Percentiles rank a stretch among this genome's conserved stretches.
These are phyloP conservation scores for Trichoderma lentiforme DNA, from an alignment of 2,329 filamentous ascomycete genomes.

Conservation along the genomic window DNA sequence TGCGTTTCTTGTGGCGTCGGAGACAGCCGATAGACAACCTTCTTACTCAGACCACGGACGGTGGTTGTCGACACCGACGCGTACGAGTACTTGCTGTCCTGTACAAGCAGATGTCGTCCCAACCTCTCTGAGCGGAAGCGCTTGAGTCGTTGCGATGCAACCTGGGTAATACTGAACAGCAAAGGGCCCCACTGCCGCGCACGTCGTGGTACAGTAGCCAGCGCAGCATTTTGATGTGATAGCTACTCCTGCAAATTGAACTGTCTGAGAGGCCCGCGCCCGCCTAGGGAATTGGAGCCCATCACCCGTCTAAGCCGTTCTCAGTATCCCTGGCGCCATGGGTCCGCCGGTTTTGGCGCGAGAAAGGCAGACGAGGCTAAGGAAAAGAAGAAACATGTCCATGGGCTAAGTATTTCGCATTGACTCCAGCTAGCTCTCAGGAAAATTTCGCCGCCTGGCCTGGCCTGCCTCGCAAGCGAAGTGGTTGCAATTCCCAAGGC, in stretches of 20 bases:
- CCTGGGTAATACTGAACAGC: not conserved
- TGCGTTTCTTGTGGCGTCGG: not conserved
- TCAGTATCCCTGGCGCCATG: not conserved
- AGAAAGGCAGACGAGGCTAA: not conserved
- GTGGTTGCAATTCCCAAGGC: slow-evolving; percentile 14
- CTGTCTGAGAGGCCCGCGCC: not conserved
- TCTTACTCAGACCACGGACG: not conserved
- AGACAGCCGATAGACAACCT: not conserved
- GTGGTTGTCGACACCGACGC: not conserved
- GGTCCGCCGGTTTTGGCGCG: not conserved
- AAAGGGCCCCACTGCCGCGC: slow-evolving; percentile 1
- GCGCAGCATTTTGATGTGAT: not conserved
- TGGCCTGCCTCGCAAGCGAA: slow-evolving; percentile 9
- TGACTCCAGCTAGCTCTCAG: not conserved
- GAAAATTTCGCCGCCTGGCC: slow-evolving; percentile 5
- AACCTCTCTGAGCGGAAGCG: not conserved
- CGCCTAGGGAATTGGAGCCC: not conserved
- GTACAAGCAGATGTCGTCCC: not conserved
- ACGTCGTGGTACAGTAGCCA: slow-evolving; percentile 5
- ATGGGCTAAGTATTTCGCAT: not conserved
- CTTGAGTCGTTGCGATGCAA: slow-evolving; percentile 10
- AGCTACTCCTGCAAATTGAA: not conserved
- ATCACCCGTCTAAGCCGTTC: not conserved
- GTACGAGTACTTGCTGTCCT: not conserved
- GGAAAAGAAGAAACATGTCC: not conserved